A percentile compares a stretch with the other conserved stretches of the same genome.
Conservation (phyloP, 345 rosid species). For the Psidium guajava region DNA sequence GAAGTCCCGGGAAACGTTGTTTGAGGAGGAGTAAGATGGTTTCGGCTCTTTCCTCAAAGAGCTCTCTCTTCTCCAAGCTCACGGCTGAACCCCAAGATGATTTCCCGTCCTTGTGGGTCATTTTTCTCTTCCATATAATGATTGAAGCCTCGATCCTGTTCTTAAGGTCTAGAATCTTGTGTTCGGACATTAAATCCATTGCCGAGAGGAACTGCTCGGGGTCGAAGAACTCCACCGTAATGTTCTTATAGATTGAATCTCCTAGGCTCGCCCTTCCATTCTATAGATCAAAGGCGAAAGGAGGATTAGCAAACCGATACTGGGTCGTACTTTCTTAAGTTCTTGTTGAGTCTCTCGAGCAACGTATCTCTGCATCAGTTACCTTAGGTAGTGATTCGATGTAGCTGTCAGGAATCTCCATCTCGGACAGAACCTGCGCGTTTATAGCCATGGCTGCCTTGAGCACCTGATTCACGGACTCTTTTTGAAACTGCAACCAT, state of each 20-base stretch:
- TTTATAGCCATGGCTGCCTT: conserved; percentile 96
- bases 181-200: conserved; percentile 71
- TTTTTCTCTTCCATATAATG: conserved; percentile 80
- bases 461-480: conserved; percentile 84
- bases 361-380: neutral
- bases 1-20: conserved; percentile 68
- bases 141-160: conserved; percentile 83
- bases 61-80: conserved; percentile 80
- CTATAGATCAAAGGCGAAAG: conserved; percentile 11
- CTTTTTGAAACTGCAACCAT: conserved; percentile 70
- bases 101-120: conserved; percentile 70
- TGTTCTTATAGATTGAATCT: conserved; percentile 50
- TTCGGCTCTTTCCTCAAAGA: conserved; percentile 82
- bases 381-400: conserved; percentile 88
- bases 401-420: conserved; percentile 88
- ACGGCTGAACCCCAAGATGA: conserved; percentile 79
- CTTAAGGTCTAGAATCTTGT: conserved; percentile 74
- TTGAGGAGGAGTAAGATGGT: conserved; percentile 69
- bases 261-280: conserved; percentile 89
- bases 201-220: conserved; percentile 54
- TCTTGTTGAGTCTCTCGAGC: neutral
- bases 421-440: conserved; percentile 70
- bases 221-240: conserved; percentile 69
- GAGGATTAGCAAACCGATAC: neutral
- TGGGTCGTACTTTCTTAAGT: neutral